Evolutionary conservation across 164 flowering plant species (phyloP).

Genomic region (Sedum album): DNA sequence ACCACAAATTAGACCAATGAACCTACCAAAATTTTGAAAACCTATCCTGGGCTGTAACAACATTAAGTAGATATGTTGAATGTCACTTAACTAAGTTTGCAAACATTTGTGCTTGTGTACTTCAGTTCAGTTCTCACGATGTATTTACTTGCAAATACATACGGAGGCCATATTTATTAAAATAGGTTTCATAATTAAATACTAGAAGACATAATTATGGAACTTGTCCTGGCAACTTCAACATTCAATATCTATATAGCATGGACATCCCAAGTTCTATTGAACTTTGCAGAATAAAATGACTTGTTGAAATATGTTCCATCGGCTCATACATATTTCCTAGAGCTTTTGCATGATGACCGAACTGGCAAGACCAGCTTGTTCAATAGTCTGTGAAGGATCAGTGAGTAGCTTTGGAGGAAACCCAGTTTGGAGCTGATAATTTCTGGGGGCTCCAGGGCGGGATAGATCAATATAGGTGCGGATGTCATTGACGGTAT

Average conservation of each 20-base stretch:
- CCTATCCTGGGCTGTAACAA: too few relatives aligned
- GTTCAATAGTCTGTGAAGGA: conserved; percentile 61
- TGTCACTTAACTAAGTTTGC: too few relatives aligned
- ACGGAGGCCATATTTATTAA: too few relatives aligned
- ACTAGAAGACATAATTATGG: too few relatives aligned
- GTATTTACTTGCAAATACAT: too few relatives aligned
- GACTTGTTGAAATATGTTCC: not conserved
- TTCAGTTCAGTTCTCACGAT: too few relatives aligned
- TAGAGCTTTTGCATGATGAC: conserved; percentile 71
- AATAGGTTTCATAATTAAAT: too few relatives aligned
- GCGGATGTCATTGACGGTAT: conserved; percentile 62
- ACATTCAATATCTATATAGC: not conserved
- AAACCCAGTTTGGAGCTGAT: conserved; percentile 76
- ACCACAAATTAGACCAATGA: too few relatives aligned
- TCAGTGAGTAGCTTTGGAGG: conserved; percentile 85
- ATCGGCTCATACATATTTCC: not conserved
- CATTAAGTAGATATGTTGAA: too few relatives aligned
- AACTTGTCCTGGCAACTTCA: not conserved
- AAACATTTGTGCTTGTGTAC: too few relatives aligned
- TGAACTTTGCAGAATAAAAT: not conserved
- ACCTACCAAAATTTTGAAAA: too few relatives aligned
- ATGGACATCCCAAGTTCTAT: not conserved
- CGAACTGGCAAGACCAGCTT: conserved; percentile 85
- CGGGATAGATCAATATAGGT: conserved; percentile 73
- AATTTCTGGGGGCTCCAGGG: conserved; percentile 43